Evolutionary conservation across 2,329 filamentous ascomycete species (phyloP).

Genomic region (Torrubiellomyces zombiae): DNA sequence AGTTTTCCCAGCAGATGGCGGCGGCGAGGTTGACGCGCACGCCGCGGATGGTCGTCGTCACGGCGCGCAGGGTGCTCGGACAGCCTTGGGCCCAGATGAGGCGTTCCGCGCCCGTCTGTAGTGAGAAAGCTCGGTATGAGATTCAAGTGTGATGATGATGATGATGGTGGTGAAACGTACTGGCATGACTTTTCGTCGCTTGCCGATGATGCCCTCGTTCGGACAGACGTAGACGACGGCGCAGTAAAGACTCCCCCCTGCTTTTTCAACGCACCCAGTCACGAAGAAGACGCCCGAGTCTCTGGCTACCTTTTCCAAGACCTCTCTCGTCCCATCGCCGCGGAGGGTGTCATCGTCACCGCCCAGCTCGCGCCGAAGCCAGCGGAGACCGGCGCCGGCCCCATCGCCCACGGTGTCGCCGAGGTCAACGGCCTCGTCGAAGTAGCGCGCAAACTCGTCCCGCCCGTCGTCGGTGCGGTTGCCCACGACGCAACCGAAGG

Average conservation of each 20-base stretch:
- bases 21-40: constrained; percentile 65
- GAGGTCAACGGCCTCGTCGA: constrained; percentile 61
- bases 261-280: constrained; percentile 61
- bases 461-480: constrained; percentile 50
- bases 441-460: constrained; percentile 72
- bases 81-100: constrained; percentile 81
- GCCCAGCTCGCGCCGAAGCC: constrained; percentile 45
- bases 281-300: constrained; percentile 73
- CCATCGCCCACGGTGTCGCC: constrained; percentile 53
- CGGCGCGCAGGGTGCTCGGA: constrained; percentile 59
- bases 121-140: constrained; percentile 1
- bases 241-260: constrained; percentile 74
- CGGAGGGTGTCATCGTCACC: constrained; percentile 21
- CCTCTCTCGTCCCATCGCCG: constrained; percentile 54
- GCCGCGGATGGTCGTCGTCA: constrained; percentile 64
- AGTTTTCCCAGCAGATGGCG: constrained; percentile 94
- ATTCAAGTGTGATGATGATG: neutral
- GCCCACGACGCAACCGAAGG: constrained; percentile 63
- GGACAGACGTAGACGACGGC: constrained; percentile 71
- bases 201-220: constrained; percentile 53
- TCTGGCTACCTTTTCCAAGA: constrained; percentile 56
- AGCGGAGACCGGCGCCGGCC: constrained; percentile 54
- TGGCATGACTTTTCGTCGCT: constrained; percentile 85
- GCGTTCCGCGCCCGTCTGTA: constrained; percentile 58
- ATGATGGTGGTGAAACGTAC: constrained; percentile 24